Evolutionary conservation across 1,284 basidiomycete species (phyloP), one percentile per base, ranked within the genome.

Genomic region (Microbotryum lychnidis-dioicae): DNA sequence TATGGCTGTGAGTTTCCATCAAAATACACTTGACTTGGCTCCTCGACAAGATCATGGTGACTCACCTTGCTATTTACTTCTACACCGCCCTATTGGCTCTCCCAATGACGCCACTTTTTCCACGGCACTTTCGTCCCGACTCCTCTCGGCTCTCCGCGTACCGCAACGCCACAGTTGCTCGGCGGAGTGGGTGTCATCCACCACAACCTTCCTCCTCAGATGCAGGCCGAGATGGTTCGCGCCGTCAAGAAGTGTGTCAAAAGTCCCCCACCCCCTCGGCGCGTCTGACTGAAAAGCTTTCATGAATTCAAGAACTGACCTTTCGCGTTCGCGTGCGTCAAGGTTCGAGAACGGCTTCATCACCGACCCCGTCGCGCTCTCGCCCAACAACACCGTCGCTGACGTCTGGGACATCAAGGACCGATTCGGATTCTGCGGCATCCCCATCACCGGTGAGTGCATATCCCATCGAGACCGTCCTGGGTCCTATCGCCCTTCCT

Each of bases 161-260:
- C 52, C 61, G 62, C 64, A 70, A 56, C 33, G 31, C 69, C 69
- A 27, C 71, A 89, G 87, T 84, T 96, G 63, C 83, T 96, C 68
- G 94, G 96, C 59, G 96, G 94, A 62, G 88, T 99, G 70, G 94
- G 96, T 79, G 91, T 98, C 72, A 97, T 98, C 73, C 94, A 99
- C 78, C 92, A 98, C 79, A 99, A 98, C 77, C 91, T 97, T 77
- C 76, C 89, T 7, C 74, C 93, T 1, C 84, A 84, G 65, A 84
- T 85, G 23, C 96, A 99, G 79, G 96, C 94, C 6, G 85, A 86
- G 55, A 97, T 97, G 91, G 91, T 98, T 69, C 86, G 91, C 69
- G 89, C 89, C 64, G 94, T 98, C 59, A 99, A 99, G 79, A 89
- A 93, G 74, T 78, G 70, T 45, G 69, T 55, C n/a, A 25, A n/a